Evolutionary conservation across 345 rosid genomes (phyloP).

Genomic region (Brassica nigra): DNA sequence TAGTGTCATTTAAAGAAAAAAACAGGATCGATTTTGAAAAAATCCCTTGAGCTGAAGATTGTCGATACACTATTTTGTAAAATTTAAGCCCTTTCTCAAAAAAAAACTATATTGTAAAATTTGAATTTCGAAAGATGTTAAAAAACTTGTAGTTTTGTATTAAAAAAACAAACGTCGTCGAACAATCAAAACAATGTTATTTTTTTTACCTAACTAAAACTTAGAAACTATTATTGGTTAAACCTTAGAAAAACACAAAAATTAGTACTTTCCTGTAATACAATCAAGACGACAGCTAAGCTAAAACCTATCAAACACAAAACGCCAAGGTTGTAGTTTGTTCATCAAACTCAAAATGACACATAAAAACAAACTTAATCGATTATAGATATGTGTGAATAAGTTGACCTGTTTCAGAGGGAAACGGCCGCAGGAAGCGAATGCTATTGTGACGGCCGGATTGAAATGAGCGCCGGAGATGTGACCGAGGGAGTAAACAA

Average conservation of each 20-base stretch:
- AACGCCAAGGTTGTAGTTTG: conserved; percentile 20
- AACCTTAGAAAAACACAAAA: not conserved
- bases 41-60: not conserved
- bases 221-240: not conserved
- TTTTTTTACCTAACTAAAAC: not conserved
- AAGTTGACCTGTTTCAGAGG: conserved; percentile 69
- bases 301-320: conserved; percentile 18
- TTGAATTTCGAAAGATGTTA: not conserved
- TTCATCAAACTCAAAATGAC: conserved; percentile 30
- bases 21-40: not conserved
- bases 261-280: conserved; percentile 24
- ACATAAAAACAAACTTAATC: conserved; percentile 1
- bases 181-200: not conserved
- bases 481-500: conserved; percentile 84
- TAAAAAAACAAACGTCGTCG: not conserved
- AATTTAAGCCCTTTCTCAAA: too few species aligned
- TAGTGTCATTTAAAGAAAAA: not conserved
- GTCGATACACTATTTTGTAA: too few species aligned
- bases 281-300: conserved; percentile 28
- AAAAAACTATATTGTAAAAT: not conserved
- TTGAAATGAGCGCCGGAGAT: conserved; percentile 98
- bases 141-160: not conserved
- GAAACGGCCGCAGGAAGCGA: conserved; percentile 78
- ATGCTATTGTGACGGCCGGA: conserved; percentile 93
- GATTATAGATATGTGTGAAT: not conserved